phyloP scores from a whole-genome alignment of 768 basidiomycete species.

The Leucosporidium scottii region DNA sequence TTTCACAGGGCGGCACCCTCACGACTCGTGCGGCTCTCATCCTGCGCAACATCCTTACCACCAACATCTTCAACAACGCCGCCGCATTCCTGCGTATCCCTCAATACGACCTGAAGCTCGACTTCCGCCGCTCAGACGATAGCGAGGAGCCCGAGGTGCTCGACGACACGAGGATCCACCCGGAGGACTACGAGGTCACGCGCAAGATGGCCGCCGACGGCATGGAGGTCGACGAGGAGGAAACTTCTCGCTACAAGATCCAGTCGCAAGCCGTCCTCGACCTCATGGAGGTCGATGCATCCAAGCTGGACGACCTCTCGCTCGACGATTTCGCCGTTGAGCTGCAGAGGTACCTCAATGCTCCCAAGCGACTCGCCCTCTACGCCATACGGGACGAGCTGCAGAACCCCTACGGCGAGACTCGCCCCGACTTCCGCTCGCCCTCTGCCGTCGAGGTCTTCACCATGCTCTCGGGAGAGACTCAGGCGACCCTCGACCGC shows the following conservation, averaged over 20 bases:
- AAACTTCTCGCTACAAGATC: constrained; percentile 66
- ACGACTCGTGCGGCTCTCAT: constrained; percentile 84
- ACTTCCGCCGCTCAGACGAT: constrained; percentile 51
- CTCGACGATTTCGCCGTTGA: constrained; percentile 94
- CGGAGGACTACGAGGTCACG: constrained; percentile 94
- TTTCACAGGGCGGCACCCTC: constrained; percentile 69
- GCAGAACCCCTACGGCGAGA: constrained; percentile 69
- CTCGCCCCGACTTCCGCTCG: constrained; percentile 56
- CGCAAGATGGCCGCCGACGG: constrained; percentile 98
- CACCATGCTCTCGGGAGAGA: constrained; percentile 94
- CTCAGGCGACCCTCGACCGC: constrained; percentile 61
- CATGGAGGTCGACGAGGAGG: constrained; percentile 94
- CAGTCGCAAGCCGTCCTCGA: constrained; percentile 79
- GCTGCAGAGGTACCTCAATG: constrained; percentile 71
- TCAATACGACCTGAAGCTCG: constrained; percentile 54
- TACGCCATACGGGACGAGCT: constrained; percentile 83
- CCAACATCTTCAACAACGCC: constrained; percentile 84
- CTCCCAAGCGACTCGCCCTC: constrained; percentile 81
- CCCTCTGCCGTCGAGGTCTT: constrained; percentile 73
- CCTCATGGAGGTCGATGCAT: constrained; percentile 76
- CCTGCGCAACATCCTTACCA: constrained; percentile 67
- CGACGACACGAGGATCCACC: constrained; percentile 91
- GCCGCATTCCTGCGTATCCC: constrained; percentile 83
- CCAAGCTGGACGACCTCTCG: constrained; percentile 81
- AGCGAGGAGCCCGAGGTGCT: constrained; percentile 74